A percentile compares a stretch with the other conserved stretches of the same genome.
Conservation (phyloP, 1,284 basidiomycete species). For the Chalciporus sp. region DNA sequence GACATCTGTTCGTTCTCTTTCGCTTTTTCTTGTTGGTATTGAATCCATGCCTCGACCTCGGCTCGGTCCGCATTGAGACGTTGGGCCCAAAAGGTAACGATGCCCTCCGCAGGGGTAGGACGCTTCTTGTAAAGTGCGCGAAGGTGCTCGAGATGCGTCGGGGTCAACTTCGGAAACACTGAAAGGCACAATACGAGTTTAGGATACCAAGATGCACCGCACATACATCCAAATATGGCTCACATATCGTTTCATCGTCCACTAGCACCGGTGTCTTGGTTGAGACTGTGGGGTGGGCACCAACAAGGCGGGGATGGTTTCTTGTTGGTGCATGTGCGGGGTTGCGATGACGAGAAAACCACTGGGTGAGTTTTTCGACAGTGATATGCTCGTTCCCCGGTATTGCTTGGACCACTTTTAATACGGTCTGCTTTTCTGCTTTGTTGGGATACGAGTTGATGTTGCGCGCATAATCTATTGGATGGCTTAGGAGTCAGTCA, state of each 20-base stretch:
- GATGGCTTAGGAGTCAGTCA: not conserved
- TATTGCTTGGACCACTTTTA: slow-evolving; percentile 19
- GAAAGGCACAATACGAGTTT: not conserved
- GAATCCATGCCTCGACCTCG: slow-evolving; percentile 29
- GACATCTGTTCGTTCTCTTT: slow-evolving; percentile 1
- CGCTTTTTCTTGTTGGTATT: slow-evolving; percentile 33
- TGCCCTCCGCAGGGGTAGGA: slow-evolving; percentile 19
- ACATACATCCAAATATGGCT: slow-evolving; percentile 4
- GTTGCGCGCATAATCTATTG: slow-evolving; percentile 22
- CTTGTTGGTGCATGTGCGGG: not conserved
- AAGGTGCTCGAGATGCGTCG: slow-evolving; percentile 26
- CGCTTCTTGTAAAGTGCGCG: slow-evolving; percentile 20
- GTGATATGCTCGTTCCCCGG: slow-evolving; percentile 28
- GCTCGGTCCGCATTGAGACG: slow-evolving; percentile 22
- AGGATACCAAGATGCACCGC: not conserved
- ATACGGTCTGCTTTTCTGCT: slow-evolving; percentile 19
- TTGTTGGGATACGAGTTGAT: slow-evolving; percentile 15
- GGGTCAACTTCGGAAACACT: slow-evolving; percentile 33
- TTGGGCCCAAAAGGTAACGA: slow-evolving; percentile 31
- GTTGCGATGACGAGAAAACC: slow-evolving; percentile 30
- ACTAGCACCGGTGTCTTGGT: slow-evolving; percentile 1
- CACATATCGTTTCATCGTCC: slow-evolving; percentile 32
- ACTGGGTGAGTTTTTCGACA: slow-evolving; percentile 17
- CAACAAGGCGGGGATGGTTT: not conserved
- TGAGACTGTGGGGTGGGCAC: not conserved